These are phyloP conservation scores for Sanghuangporus weigelae DNA, from an alignment of 1,284 basidiomycete species.

Conservation along the genomic window DNA sequence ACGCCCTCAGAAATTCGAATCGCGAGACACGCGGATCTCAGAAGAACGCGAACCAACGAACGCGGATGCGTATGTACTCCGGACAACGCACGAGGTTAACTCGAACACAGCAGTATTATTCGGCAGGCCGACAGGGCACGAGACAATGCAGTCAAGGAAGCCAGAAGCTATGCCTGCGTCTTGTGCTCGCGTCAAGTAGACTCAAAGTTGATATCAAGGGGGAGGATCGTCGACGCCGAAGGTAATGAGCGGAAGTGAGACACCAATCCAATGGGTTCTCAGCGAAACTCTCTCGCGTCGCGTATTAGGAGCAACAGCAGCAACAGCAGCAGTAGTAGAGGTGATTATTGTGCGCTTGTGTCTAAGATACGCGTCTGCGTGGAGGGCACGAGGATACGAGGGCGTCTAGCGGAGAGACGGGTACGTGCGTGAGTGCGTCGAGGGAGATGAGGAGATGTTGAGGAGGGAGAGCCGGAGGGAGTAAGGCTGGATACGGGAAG, in stretches of 20 bases:
- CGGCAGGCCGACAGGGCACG: neutral
- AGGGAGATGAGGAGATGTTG: neutral
- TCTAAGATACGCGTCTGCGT: neutral
- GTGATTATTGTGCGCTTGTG: neutral
- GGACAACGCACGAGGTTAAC: neutral
- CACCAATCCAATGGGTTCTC: constrained; percentile 4
- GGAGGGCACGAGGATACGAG: neutral
- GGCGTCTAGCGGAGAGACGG: neutral
- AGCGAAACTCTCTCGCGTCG: neutral
- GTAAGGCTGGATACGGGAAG: neutral
- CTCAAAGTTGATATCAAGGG: neutral
- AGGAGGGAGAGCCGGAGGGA: neutral
- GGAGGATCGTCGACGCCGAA: neutral
- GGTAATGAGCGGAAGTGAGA: neutral
- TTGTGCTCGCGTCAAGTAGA: neutral
- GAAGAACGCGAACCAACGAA: neutral
- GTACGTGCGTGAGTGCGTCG: neutral
- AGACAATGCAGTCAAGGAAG: neutral
- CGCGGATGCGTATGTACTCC: neutral
- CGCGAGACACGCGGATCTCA: neutral
- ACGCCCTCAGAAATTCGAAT: neutral
- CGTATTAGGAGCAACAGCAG: neutral
- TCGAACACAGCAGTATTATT: neutral
- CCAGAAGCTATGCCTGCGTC: neutral
- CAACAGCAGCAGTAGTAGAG: neutral